A percentile compares a stretch with the other conserved stretches of the same genome.
Conservation (phyloP, 305 asterid genomes). For the Rubia occidens region DNA sequence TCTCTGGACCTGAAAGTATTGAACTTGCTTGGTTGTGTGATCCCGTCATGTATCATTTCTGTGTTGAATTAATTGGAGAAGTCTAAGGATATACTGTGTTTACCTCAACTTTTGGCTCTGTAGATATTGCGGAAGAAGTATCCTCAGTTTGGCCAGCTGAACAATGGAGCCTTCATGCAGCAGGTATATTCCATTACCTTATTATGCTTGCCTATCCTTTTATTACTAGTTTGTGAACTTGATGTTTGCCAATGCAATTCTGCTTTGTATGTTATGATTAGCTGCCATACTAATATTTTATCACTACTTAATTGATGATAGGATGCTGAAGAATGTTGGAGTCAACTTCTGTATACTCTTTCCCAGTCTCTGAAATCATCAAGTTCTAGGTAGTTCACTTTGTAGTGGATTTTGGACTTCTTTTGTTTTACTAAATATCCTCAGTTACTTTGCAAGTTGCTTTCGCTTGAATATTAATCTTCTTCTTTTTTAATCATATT, state of each 20-base stretch:
- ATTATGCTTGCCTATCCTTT: constrained; percentile 7
- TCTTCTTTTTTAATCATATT: constrained; percentile 5
- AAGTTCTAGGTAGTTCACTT: constrained; percentile 46
- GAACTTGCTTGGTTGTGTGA: neutral
- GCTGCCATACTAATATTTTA: constrained; percentile 14
- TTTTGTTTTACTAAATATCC: neutral
- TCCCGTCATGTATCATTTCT: neutral
- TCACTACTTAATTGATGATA: constrained; percentile 24
- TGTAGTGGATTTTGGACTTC: neutral
- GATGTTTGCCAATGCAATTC: neutral
- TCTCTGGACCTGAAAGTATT: neutral
- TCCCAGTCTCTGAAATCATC: constrained; percentile 62
- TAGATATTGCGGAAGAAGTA: constrained; percentile 88
- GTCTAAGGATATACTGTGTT: neutral
- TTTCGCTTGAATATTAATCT: neutral
- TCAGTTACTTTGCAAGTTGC: neutral
- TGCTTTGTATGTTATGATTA: neutral
- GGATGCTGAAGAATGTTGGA: constrained; percentile 99
- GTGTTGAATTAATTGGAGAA: neutral
- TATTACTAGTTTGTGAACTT: constrained; percentile 3
- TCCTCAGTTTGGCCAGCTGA: constrained; percentile 97
- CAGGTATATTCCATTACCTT: constrained; percentile 48
- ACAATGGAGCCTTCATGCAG: constrained; percentile 93
- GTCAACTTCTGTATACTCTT: constrained; percentile 81
- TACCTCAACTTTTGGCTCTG: constrained; percentile 5